phyloP scores from a whole-genome alignment of 2,329 filamentous ascomycete species.

The Xylariaceae sp. region DNA sequence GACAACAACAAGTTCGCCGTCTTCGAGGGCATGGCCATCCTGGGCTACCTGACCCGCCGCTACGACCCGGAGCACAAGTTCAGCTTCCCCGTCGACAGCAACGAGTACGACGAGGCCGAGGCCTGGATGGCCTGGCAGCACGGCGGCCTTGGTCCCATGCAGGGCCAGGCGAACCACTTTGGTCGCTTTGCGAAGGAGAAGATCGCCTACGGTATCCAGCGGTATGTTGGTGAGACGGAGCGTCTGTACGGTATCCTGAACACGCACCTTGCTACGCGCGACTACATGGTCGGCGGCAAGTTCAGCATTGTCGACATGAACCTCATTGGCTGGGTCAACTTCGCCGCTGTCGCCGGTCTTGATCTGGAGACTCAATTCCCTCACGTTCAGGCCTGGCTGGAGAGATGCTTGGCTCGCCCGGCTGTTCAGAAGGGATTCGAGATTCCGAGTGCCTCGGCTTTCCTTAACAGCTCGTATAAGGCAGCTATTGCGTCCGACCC shows the following conservation, averaged over 20 bases:
- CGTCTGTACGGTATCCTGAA: conserved; percentile 70
- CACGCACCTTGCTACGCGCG: conserved; percentile 51
- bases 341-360: conserved; percentile 54
- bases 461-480: conserved; percentile 38
- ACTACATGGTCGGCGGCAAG: conserved; percentile 54
- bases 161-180: conserved; percentile 75
- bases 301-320: conserved; percentile 68
- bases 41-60: conserved; percentile 66
- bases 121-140: conserved; percentile 69
- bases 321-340: conserved; percentile 63
- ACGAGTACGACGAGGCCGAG: conserved; percentile 41
- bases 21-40: conserved; percentile 70
- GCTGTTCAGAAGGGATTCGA: conserved; percentile 59
- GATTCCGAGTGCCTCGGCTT: conserved; percentile 46
- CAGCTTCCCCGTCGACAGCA: conserved; percentile 46
- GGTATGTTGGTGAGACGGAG: conserved; percentile 71
- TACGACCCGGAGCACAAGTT: conserved; percentile 67
- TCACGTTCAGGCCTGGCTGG: conserved; percentile 61
- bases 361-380: conserved; percentile 58
- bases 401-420: conserved; percentile 52
- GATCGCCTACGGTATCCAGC: conserved; percentile 65
- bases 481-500: conserved; percentile 41
- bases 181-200: conserved; percentile 59
- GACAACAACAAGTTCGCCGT: conserved; percentile 57
- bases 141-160: conserved; percentile 66